Evolutionary conservation across 2,329 filamentous ascomycete genomes (phyloP).

Genomic region (Endoconidiophora laricicola): DNA sequence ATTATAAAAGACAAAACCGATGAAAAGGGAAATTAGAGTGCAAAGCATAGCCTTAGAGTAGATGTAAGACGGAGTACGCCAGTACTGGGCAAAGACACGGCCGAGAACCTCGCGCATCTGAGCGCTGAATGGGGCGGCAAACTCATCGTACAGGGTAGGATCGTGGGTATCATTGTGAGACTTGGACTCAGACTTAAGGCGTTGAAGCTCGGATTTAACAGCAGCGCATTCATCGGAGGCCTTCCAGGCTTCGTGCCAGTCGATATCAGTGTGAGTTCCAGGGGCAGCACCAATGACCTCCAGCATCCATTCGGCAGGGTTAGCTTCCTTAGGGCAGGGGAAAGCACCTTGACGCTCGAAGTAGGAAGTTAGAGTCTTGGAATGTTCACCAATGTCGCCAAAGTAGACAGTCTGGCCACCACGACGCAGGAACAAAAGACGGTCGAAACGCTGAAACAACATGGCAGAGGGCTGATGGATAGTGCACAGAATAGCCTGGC

Average conservation of each 20-base stretch:
- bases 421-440: conserved; percentile 59
- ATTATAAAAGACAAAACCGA: conserved; percentile 66
- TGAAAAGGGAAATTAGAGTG: conserved; percentile 50
- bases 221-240: conserved; percentile 37
- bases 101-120: conserved; percentile 52
- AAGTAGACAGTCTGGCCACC: conserved; percentile 71
- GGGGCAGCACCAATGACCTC: conserved; percentile 46
- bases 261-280: conserved; percentile 42
- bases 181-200: conserved; percentile 35
- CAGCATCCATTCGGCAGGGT: conserved; percentile 72
- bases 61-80: conserved; percentile 78
- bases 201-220: conserved; percentile 40
- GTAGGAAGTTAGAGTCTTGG: conserved; percentile 50
- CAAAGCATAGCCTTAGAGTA: conserved; percentile 65
- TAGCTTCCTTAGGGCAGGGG: conserved; percentile 49
- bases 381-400: conserved; percentile 59
- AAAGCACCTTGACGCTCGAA: conserved; percentile 58
- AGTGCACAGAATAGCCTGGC: conserved; percentile 88
- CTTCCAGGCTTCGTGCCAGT: conserved; percentile 50
- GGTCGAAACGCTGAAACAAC: conserved; percentile 81
- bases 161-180: conserved; percentile 20
- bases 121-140: conserved; percentile 54
- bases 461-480: conserved; percentile 96
- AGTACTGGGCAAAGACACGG: conserved; percentile 82
- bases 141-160: conserved; percentile 47